Evolutionary conservation across 2,329 filamentous ascomycete genomes (phyloP).

Genomic region (Botrytis cinerea): DNA sequence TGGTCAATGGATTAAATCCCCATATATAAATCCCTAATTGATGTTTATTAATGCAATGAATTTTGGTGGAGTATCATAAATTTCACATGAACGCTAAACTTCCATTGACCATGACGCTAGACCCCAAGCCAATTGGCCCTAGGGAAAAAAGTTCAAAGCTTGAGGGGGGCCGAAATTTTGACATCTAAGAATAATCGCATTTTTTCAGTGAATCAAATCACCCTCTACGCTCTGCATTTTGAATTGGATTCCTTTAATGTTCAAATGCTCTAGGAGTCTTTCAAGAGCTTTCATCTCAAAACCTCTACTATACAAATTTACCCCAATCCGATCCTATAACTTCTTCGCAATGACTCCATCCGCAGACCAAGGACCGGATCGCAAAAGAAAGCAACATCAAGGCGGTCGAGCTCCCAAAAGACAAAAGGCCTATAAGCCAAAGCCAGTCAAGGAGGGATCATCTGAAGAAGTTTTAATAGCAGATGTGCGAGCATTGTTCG

Average conservation of each 20-base stretch:
- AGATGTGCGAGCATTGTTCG: conserved; percentile 61
- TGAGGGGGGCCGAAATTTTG: background rate
- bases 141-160: conserved; percentile 17
- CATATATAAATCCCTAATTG: background rate
- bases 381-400: conserved; percentile 39
- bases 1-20: background rate
- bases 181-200: background rate
- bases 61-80: conserved; percentile 12
- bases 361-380: conserved; percentile 23
- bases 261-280: conserved; percentile 17
- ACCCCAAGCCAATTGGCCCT: conserved; percentile 13
- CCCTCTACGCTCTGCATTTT: background rate
- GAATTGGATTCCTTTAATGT: conserved; percentile 38
- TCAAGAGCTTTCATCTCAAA: conserved; percentile 11
- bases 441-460: conserved; percentile 57
- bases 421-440: conserved; percentile 58
- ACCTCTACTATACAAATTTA: background rate
- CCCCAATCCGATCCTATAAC: conserved; percentile 18
- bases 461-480: conserved; percentile 66
- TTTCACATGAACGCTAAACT: conserved; percentile 14
- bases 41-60: conserved; percentile 6
- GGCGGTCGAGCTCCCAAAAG: conserved; percentile 47
- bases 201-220: background rate
- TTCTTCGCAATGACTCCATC: conserved; percentile 28
- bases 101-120: conserved; percentile 12